Base-by-base conservation (phyloP, 148 eudicot species). In the Hydrangea macrophylla region DNA sequence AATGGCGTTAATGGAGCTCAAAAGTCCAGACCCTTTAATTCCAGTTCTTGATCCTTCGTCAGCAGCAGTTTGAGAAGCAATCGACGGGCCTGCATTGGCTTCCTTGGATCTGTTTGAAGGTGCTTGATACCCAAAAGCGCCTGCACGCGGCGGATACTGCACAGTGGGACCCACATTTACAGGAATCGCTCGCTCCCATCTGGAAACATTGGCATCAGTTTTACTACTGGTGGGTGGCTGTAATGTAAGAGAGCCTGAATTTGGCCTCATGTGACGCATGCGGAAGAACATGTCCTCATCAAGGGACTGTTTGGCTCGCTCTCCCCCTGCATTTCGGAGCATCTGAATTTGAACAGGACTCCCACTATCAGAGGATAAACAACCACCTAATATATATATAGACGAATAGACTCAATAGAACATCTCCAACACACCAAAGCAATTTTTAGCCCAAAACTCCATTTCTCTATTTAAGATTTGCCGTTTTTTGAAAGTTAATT, bases 41-140 rank as follows among this genome's bases (percentile, higher is more conserved):
- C 92, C 90, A 37, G 96, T 90, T 57, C 92, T 79, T 39, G 92
- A 85, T 23, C 96, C 92, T 80, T 90, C 96, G 73, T 90, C 96
- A 60, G 92, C 88, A 76, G 88, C 87, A 27, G 79, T 60, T 65
- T 85, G 84, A 69, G 90, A 83, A 53, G 81, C 55, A 27, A 80
- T 69, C 9, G 90, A 78, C 59, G 90, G 84, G 42, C 82, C 79
- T 55, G 70, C 57, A 60, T 70, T 82, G 24, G 75, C 58, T 54
- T 87, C 92, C 75, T 75, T 78, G 64, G 70, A 80, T 76, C 81
- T 85, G 69, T 73, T 85, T 39, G 75, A 67, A 54, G 84, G 75
- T 20, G 67, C 62, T 39, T 81, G 90, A 70, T 80, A 75, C 20
- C 72, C 70, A 61, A 79, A 77, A 39, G 90, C 70, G 39, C 39